Base-by-base conservation (phyloP, 129 eudicot genomes). In the Helichrysum umbraculigerum region DNA sequence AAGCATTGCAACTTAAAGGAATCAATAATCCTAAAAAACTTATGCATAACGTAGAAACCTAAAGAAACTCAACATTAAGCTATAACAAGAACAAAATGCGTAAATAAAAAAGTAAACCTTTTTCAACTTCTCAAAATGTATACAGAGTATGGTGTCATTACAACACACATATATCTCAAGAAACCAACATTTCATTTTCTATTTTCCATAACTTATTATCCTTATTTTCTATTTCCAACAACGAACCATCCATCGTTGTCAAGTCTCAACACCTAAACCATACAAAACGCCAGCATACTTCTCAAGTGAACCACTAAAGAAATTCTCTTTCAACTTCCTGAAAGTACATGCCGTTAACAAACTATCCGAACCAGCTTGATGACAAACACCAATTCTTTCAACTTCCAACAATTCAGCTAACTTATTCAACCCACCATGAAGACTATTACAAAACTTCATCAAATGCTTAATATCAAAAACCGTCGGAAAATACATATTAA, bases 341-440 rank as follows among this genome's bases (percentile, higher is more conserved):
- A 92, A 92, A 35, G 93, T 79, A 72, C 83, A 85, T 8, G 93
- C 83, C 0, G 98, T 92, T 52, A 92, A 93, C 89, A 92, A 83
- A 77, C 98, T 92, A 84, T 92, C 98, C 0, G 98, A 92, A 44
- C 98, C 96, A 15, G 98, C 96, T 80, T 92, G 98, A 68, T 92
- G 98, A 32, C 89, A 85, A 70, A 92, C 76, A 62, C 98, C 88
- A 32, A 81, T 82, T 37, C 88, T 78, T 41, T 84, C 84, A 73
- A 84, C 88, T 16, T 84, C 82, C 74, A 84, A 58, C 65, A 73
- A 35, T 44, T 92, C 98, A 10, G 98, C 96, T n/a, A 92, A 79
- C 88, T 92, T 92, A 60, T 87, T 92, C 84, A 92, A 77, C 80
- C 98, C 98, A 71, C 98, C 98, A 79, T 92, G 98, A 63, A 92